Evolutionary conservation across 1,284 basidiomycete genomes (phyloP).

Genomic region (Grifola frondosa): DNA sequence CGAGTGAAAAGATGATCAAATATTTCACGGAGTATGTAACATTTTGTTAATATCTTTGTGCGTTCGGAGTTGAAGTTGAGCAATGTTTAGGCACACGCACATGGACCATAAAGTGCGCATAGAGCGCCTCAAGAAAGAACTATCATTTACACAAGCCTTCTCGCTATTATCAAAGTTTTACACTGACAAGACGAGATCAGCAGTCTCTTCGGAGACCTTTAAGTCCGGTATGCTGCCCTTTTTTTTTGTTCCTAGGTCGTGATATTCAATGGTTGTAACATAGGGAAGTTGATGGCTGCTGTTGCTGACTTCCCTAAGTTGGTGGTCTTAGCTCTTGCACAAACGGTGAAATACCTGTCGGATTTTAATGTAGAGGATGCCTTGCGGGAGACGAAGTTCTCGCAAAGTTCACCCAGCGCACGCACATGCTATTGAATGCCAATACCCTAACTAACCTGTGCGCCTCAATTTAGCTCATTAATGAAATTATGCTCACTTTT

Average conservation of each 20-base stretch:
- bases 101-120: slow-evolving; percentile 53
- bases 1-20: slow-evolving; percentile 77
- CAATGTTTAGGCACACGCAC: slow-evolving; percentile 42
- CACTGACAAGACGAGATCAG: slow-evolving; percentile 44
- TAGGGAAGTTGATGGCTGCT: slow-evolving; percentile 53
- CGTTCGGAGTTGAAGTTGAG: not conserved
- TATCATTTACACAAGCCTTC: slow-evolving; percentile 75
- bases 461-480: slow-evolving; percentile 19
- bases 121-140: slow-evolving; percentile 60
- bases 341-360: slow-evolving; percentile 75
- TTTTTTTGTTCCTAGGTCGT: too few relatives aligned
- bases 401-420: slow-evolving; percentile 72
- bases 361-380: slow-evolving; percentile 77
- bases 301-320: slow-evolving; percentile 72
- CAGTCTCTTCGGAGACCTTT: slow-evolving; percentile 45
- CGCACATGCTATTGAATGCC: slow-evolving; percentile 87
- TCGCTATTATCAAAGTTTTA: slow-evolving; percentile 75
- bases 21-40: slow-evolving; percentile 60
- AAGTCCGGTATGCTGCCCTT: slow-evolving; percentile 41
- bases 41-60: not conserved
- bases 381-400: slow-evolving; percentile 74
- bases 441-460: slow-evolving; percentile 86
- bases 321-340: slow-evolving; percentile 76
- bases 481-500: slow-evolving; percentile 8
- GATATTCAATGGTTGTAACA: too few relatives aligned